Percentiles rank a stretch among this genome's conserved stretches.
These are phyloP conservation scores for Leccinum pachyderme DNA, from an alignment of 1,284 basidiomycete genomes.

Conservation along the genomic window DNA sequence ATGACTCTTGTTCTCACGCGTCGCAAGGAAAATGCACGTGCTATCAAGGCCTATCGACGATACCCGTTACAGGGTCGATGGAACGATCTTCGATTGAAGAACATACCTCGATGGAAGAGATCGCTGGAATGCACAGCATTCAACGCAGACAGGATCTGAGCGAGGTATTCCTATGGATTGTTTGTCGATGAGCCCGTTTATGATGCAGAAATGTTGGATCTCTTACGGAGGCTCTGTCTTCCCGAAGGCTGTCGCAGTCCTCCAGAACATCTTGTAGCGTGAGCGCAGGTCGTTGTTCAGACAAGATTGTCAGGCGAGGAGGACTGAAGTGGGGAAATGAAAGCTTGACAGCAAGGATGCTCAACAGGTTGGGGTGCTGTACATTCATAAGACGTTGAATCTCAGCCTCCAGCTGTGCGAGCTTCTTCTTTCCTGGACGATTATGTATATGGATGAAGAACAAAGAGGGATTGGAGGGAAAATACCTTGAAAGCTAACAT, in stretches of 20 bases:
- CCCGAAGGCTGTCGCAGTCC: slow-evolving; percentile 62
- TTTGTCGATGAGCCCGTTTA: not conserved
- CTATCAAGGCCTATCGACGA: slow-evolving; percentile 48
- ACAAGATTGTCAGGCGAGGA: slow-evolving; percentile 59
- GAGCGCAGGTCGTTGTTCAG: slow-evolving; percentile 61
- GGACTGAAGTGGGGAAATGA: slow-evolving; percentile 47
- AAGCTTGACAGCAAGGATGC: slow-evolving; percentile 64
- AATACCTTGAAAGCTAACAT: slow-evolving; percentile 58
- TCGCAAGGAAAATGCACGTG: slow-evolving; percentile 56
- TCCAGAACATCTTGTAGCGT: slow-evolving; percentile 67
- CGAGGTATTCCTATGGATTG: slow-evolving; percentile 59
- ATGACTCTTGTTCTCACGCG: slow-evolving; percentile 45
- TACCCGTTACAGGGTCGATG: not conserved
- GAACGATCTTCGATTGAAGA: not conserved
- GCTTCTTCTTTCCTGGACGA: slow-evolving; percentile 54
- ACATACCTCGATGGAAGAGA: slow-evolving; percentile 62
- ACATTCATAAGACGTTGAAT: slow-evolving; percentile 57
- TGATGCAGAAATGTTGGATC: slow-evolving; percentile 11
- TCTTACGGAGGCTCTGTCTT: slow-evolving; percentile 61
- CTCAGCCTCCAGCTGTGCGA: slow-evolving; percentile 63
- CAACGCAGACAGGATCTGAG: slow-evolving; percentile 65
- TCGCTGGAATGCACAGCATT: slow-evolving; percentile 60
- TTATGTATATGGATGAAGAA: not conserved
- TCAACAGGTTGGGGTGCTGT: slow-evolving; percentile 59
- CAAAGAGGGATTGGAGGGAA: not conserved